Evolutionary conservation across 2,329 filamentous ascomycete genomes (phyloP).

Genomic region (Neopestalotiopsis rosae): DNA sequence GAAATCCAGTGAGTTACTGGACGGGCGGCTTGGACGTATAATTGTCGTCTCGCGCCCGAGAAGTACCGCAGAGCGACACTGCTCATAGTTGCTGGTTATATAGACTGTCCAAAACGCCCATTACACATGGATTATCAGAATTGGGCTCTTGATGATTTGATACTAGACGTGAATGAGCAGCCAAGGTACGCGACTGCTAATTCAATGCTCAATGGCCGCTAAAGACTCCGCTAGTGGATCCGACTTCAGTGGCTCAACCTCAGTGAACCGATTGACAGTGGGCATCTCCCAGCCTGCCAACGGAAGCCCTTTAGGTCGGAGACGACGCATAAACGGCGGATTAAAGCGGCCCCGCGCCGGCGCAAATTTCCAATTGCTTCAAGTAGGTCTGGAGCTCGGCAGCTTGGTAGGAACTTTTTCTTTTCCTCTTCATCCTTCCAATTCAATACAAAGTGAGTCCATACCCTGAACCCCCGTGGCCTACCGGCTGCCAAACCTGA

Average conservation of each 20-base stretch:
- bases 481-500: not conserved
- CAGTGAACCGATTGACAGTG: no score
- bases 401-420: conserved; percentile 40
- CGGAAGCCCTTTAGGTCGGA: not conserved
- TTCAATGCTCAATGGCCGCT: not conserved
- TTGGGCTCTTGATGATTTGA: not conserved
- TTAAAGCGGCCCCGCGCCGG: conserved; percentile 40
- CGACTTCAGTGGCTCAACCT: no score
- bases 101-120: not conserved
- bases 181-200: conserved; percentile 4
- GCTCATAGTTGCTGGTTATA: not conserved
- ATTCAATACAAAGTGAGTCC: conserved; percentile 96
- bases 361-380: conserved; percentile 33
- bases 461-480: not conserved
- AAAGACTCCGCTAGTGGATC: not conserved
- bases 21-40: conserved; percentile 9
- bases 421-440: conserved; percentile 90
- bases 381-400: conserved; percentile 20
- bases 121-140: not conserved
- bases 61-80: conserved; percentile 11
- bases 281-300: no score
- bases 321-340: conserved; percentile 26
- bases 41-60: conserved; percentile 18
- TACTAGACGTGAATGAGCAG: not conserved
- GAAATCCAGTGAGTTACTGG: not conserved